These are phyloP conservation scores for Leccinellum albellum DNA, from an alignment of 768 basidiomycete species.

Conservation along the genomic window DNA sequence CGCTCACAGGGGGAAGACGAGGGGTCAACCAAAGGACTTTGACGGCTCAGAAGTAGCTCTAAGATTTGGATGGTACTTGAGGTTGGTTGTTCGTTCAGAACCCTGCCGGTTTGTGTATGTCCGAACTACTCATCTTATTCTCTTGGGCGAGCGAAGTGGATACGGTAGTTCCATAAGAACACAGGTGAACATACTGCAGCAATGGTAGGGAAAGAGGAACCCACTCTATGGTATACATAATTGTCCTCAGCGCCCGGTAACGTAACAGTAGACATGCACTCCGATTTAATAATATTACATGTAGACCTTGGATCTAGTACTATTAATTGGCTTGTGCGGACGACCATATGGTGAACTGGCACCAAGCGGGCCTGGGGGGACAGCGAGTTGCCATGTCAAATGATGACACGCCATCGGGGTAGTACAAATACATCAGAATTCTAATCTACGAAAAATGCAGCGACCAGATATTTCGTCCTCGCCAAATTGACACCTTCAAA, in stretches of 20 bases:
- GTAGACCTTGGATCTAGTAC: neutral
- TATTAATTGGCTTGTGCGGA: neutral
- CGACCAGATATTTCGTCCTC: slow-evolving; percentile 9
- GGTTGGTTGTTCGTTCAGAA: neutral
- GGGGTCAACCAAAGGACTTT: neutral
- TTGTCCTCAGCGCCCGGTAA: too few species aligned
- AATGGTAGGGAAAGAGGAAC: too few species aligned
- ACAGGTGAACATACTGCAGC: too few species aligned
- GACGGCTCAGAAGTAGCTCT: too few species aligned
- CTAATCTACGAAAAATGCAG: neutral
- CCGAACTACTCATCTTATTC: neutral
- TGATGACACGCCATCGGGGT: neutral
- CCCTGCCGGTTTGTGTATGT: too few species aligned
- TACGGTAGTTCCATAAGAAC: neutral
- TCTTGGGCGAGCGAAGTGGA: neutral
- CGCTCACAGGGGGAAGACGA: neutral
- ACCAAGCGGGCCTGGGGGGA: neutral
- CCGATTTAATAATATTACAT: neutral
- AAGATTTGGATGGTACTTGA: neutral
- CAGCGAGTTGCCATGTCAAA: neutral
- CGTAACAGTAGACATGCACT: too few species aligned
- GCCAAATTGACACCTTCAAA: slow-evolving; percentile 4
- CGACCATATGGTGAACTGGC: neutral
- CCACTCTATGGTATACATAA: too few species aligned
- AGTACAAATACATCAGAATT: neutral